Percentiles rank a stretch among this genome's conserved stretches.
These are phyloP conservation scores for Coniella vitis DNA, from an alignment of 2,329 filamentous ascomycete genomes.

Conservation along the genomic window DNA sequence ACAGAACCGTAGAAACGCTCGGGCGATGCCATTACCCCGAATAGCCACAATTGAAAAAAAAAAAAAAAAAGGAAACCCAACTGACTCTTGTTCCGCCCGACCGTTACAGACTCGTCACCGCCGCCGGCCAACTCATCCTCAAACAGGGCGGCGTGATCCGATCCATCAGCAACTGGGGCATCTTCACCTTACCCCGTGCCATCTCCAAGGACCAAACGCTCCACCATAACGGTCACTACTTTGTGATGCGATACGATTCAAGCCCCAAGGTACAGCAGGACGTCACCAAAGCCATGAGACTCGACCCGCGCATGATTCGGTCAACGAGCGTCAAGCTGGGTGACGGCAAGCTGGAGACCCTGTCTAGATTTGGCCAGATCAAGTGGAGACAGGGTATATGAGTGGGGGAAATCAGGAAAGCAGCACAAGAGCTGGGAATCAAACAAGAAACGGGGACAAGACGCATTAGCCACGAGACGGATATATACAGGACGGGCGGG, in stretches of 20 bases:
- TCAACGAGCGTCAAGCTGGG: slow-evolving; percentile 84
- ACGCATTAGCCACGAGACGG: too few relatives aligned
- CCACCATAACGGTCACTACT: slow-evolving; percentile 87
- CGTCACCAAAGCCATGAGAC: slow-evolving; percentile 66
- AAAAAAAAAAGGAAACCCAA: too few relatives aligned
- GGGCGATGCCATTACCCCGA: too few relatives aligned
- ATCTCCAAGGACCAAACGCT: slow-evolving; percentile 74
- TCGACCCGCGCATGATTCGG: slow-evolving; percentile 88
- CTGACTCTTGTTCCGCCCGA: background rate
- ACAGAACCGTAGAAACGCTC: too few relatives aligned
- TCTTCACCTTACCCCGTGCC: slow-evolving; percentile 77
- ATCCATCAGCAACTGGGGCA: slow-evolving; percentile 91
- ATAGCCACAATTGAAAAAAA: too few relatives aligned
- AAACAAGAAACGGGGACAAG: too few relatives aligned
- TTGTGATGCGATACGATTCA: slow-evolving; percentile 93
- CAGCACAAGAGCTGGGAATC: background rate
- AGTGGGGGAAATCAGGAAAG: background rate
- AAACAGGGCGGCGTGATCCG: slow-evolving; percentile 81
- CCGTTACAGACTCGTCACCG: slow-evolving; percentile 68
- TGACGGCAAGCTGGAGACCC: slow-evolving; percentile 71
- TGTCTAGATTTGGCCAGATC: slow-evolving; percentile 42
- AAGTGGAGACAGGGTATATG: slow-evolving; percentile 35
- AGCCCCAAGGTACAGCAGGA: slow-evolving; percentile 65
- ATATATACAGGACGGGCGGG: too few relatives aligned
- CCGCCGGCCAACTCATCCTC: slow-evolving; percentile 77